phyloP scores from a whole-genome alignment of 2,329 filamentous ascomycete species.

The Pyrenochaeta sp. region DNA sequence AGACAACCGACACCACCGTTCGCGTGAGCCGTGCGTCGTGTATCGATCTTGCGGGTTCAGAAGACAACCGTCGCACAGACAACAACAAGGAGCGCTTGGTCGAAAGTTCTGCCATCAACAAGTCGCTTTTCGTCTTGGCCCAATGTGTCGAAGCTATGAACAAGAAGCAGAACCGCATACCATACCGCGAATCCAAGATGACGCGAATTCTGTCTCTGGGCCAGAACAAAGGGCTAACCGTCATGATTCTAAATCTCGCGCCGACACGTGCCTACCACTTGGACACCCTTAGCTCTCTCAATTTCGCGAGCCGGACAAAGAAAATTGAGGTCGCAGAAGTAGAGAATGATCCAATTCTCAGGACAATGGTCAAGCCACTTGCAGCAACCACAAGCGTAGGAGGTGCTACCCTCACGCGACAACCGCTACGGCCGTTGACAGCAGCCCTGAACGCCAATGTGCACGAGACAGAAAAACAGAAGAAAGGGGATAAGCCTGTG shows the following conservation, averaged over 20 bases:
- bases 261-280: slow-evolving; percentile 92
- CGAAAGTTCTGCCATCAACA: slow-evolving; percentile 98
- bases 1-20: slow-evolving; percentile 73
- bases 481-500: slow-evolving; percentile 70
- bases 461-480: slow-evolving; percentile 59
- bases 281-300: slow-evolving; percentile 90
- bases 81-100: slow-evolving; percentile 91
- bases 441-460: slow-evolving; percentile 77
- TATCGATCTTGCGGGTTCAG: slow-evolving; percentile 93
- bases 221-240: slow-evolving; percentile 92
- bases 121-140: slow-evolving; percentile 91
- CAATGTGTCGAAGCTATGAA: slow-evolving; percentile 96
- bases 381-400: slow-evolving; percentile 43
- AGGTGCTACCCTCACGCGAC: slow-evolving; percentile 62
- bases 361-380: slow-evolving; percentile 48
- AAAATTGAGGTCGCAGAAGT: slow-evolving; percentile 95
- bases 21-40: slow-evolving; percentile 83
- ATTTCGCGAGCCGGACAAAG: slow-evolving; percentile 94
- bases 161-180: slow-evolving; percentile 76
- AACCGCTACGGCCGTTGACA: slow-evolving; percentile 79
- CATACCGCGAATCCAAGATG: slow-evolving; percentile 97
- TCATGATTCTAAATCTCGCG: slow-evolving; percentile 96
- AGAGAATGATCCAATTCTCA: slow-evolving; percentile 90
- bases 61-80: slow-evolving; percentile 92
- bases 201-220: slow-evolving; percentile 90